Percentiles rank a stretch among this genome's conserved stretches.
phyloP scores from a whole-genome alignment of 768 basidiomycete species.

The Stropharia rugosoannulata region DNA sequence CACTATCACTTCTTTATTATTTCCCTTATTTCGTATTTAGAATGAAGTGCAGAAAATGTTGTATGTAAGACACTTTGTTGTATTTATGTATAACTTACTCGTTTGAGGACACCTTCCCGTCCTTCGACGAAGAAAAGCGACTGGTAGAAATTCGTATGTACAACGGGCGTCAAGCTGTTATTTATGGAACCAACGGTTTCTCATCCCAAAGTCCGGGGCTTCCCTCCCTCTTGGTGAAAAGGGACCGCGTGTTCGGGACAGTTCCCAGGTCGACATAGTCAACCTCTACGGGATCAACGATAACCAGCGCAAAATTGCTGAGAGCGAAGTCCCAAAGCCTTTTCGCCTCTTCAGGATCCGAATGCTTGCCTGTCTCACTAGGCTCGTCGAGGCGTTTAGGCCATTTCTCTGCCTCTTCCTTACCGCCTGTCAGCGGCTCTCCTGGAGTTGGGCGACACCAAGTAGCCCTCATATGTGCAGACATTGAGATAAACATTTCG shows the following conservation, averaged over 20 bases:
- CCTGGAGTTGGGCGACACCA: slow-evolving; percentile 77
- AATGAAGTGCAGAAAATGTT: too few relatives aligned
- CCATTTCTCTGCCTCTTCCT: slow-evolving; percentile 63
- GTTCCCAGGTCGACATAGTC: slow-evolving; percentile 66
- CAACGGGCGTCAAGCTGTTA: too few relatives aligned
- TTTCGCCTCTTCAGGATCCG: slow-evolving; percentile 40
- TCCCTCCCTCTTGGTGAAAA: slow-evolving; percentile 41
- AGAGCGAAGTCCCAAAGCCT: slow-evolving; percentile 53
- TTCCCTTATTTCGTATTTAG: too few relatives aligned
- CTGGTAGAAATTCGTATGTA: too few relatives aligned
- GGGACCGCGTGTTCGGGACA: slow-evolving; percentile 56
- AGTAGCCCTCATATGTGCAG: slow-evolving; percentile 61
- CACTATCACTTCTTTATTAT: too few relatives aligned
- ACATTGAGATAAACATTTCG: slow-evolving; percentile 60
- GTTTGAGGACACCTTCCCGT: too few relatives aligned
- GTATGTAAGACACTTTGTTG: too few relatives aligned
- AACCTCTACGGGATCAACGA: slow-evolving; percentile 69
- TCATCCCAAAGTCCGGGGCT: slow-evolving; percentile 52
- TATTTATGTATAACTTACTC: too few relatives aligned
- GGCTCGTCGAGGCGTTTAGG: slow-evolving; percentile 51
- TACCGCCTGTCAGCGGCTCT: slow-evolving; percentile 43
- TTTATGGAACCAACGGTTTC: slow-evolving; percentile 44
- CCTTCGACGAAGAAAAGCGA: too few relatives aligned
- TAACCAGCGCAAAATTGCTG: slow-evolving; percentile 66
- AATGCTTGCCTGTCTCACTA: slow-evolving; percentile 24